phyloP scores from a whole-genome alignment of 2,329 filamentous ascomycete genomes.

The Helotiales sp. region DNA sequence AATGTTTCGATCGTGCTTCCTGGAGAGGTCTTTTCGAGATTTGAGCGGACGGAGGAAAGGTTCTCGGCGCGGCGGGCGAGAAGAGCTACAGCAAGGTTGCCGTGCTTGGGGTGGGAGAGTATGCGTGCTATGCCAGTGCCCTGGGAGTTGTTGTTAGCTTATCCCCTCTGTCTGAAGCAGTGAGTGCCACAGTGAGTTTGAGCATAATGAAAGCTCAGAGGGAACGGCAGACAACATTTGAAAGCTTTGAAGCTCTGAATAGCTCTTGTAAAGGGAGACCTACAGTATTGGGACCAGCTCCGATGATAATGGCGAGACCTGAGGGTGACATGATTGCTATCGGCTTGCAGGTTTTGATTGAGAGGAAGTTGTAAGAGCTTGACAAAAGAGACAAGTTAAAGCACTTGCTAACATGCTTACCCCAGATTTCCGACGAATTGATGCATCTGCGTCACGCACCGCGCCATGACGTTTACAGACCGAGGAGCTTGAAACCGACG shows the following conservation, averaged over 20 bases:
- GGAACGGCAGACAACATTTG: no score
- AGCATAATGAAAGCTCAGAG: no score
- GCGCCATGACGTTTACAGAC: neutral
- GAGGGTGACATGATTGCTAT: conserved; percentile 42
- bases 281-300: conserved; percentile 46
- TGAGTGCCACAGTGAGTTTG: neutral
- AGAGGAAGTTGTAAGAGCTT: neutral
- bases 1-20: conserved; percentile 51
- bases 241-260: no score
- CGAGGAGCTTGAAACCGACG: neutral
- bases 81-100: conserved; percentile 56
- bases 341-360: no score
- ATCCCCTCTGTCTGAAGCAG: no score
- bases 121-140: conserved; percentile 57
- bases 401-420: neutral
- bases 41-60: conserved; percentile 43
- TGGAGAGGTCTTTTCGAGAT: conserved; percentile 42
- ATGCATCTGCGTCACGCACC: neutral
- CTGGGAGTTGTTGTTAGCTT: conserved; percentile 31
- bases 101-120: conserved; percentile 52
- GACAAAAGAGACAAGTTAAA: neutral
- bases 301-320: conserved; percentile 52
- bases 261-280: conserved; percentile 5
- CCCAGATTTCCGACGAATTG: neutral
- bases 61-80: conserved; percentile 49